These are phyloP conservation scores for Tylopilus sp. DNA, from an alignment of 1,284 basidiomycete genomes.

Conservation along the genomic window DNA sequence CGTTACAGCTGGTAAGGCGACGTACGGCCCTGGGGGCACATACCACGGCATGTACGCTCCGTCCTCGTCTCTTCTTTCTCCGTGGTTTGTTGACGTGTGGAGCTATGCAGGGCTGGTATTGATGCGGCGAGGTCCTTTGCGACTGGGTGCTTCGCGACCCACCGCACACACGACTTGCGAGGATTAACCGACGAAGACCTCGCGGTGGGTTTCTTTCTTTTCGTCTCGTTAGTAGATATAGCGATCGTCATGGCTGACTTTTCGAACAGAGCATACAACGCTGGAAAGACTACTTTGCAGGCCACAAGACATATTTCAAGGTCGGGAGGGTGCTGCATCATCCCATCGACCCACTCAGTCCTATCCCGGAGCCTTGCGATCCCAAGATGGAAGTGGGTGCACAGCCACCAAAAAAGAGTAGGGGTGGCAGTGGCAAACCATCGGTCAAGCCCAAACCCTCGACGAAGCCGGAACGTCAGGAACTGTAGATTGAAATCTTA, in stretches of 20 bases:
- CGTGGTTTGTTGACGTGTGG: slow-evolving; percentile 21
- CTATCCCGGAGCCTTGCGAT: slow-evolving; percentile 78
- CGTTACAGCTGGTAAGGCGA: slow-evolving; percentile 68
- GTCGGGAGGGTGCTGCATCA: slow-evolving; percentile 72
- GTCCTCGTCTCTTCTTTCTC: slow-evolving; percentile 8
- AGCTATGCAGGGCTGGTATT: slow-evolving; percentile 63
- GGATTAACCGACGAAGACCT: slow-evolving; percentile 73
- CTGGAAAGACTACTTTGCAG: slow-evolving; percentile 87
- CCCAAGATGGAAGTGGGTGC: slow-evolving; percentile 46
- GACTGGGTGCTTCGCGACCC: slow-evolving; percentile 88
- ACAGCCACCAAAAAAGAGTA: slow-evolving; percentile 11
- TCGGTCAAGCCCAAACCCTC: slow-evolving; percentile 12
- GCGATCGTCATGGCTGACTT: background rate
- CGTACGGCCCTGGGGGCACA: slow-evolving; percentile 89
- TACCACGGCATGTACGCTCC: slow-evolving; percentile 75
- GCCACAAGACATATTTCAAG: slow-evolving; percentile 73
- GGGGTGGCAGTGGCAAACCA: slow-evolving; percentile 7
- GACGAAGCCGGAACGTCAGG: slow-evolving; percentile 32
- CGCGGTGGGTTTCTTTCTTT: slow-evolving; percentile 41
- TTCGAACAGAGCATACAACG: slow-evolving; percentile 62
- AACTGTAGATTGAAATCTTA: slow-evolving; percentile 35
- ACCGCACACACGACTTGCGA: slow-evolving; percentile 86
- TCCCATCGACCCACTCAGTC: slow-evolving; percentile 75
- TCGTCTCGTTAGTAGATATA: background rate
- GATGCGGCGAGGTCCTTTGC: slow-evolving; percentile 89